phyloP scores from a whole-genome alignment of 176 grass and related monocot genomes.

The Oryza australiensis region DNA sequence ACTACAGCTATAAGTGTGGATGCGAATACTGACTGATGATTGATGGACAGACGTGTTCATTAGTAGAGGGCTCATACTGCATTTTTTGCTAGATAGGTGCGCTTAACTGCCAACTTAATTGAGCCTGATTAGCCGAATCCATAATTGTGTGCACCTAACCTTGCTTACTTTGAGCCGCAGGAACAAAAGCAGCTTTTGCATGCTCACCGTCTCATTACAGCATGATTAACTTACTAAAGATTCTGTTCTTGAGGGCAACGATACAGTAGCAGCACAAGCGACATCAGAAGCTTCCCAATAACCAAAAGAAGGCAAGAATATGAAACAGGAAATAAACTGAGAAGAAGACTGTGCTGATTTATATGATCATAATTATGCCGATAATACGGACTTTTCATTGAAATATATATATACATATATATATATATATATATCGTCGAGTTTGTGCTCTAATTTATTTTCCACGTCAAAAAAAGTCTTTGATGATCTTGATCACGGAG shows the following conservation, averaged over 20 bases:
- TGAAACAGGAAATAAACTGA: not conserved
- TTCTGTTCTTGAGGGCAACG: not conserved
- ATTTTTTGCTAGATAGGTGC: conserved; percentile 35
- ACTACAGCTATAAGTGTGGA: not conserved
- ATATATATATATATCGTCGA: not conserved
- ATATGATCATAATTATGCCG: not conserved
- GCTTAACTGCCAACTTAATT: conserved; percentile 43
- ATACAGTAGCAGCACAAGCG: not conserved
- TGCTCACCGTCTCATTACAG: not conserved
- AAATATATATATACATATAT: not conserved
- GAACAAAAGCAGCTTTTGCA: conserved; percentile 18
- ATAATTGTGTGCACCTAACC: conserved; percentile 41
- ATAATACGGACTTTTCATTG: not conserved
- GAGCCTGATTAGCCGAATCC: conserved; percentile 14
- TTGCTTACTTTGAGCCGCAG: conserved; percentile 15
- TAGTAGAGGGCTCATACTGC: not conserved
- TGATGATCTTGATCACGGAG: not conserved
- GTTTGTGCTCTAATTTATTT: not conserved
- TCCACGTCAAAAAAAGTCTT: not conserved
- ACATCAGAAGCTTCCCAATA: conserved; percentile 9
- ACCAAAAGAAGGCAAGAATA: not conserved
- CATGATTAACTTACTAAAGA: not conserved
- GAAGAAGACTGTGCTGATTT: not conserved
- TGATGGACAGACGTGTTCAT: not conserved
- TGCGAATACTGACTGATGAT: not conserved